Base-by-base conservation (phyloP, 805 yeast species). In the Cyberlindnera lachancei region DNA sequence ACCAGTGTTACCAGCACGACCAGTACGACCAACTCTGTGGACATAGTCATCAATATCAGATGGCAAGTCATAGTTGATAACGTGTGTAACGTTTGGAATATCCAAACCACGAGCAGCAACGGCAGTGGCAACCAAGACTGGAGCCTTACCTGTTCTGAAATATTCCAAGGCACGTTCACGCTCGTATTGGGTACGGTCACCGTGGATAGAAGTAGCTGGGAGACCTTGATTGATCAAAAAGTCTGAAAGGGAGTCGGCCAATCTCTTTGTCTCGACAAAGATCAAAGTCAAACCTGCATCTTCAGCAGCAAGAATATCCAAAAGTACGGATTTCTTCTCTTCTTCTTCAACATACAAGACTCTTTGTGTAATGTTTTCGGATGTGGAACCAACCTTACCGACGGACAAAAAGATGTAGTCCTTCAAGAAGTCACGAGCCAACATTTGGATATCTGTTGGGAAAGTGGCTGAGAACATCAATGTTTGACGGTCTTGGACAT, bases 1-100 rank as follows among this genome's bases (percentile, higher is more conserved):
- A 83, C 99, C 99, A 42, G 82, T 79, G 70, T 92, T 92, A 75
- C 98, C 98, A 54, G 99, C 99, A 79, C 99, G 92, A 67, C 98
- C 99, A 56, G 99, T 92, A 79, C 98, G 90, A 76, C 98, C 98
- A 59, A 92, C 92, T 71, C 98, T 84, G 71, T 92, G 98, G 38
- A 92, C 98, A 59, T 92, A 92, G 65, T 92, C 98, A 63, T 92
- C 98, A 55, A 92, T 83, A 63, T 92, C 97, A 58, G 81, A 70
- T 61, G 98, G 98, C 61, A 92, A 72, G 60, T 92, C 98, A 62
- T 82, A 92, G 75, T 92, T 92, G 66, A 92, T 81, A 56, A 92
- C 98, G 59, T 90, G 97, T 30, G 94, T 81, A 51, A 92, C 98
- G 60, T 92, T 92, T 61, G 98, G 97, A 72, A 92, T 92, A 75